These are phyloP conservation scores for Krasilnikovozyma curviuscula DNA, from an alignment of 768 basidiomycete species.

Conservation along the genomic window DNA sequence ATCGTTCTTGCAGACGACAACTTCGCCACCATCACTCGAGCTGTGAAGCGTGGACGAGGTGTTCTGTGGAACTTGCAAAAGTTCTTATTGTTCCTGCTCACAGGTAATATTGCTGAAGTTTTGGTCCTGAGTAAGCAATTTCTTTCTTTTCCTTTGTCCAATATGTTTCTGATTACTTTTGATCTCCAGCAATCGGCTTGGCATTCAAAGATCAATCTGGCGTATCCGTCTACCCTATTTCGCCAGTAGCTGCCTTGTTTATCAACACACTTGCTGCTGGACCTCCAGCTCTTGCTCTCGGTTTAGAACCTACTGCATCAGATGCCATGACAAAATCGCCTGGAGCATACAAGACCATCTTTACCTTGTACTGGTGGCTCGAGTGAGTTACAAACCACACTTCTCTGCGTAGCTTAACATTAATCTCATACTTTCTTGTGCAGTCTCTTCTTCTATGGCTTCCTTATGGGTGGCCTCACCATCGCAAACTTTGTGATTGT, in stretches of 20 bases:
- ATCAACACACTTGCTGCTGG: conserved; percentile 30
- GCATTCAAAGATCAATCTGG: conserved; percentile 36
- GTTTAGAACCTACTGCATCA: conserved; percentile 33
- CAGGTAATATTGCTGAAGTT: conserved; percentile 39
- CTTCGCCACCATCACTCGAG: conserved; percentile 45
- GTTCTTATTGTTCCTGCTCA: conserved; percentile 38
- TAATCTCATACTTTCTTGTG: neutral
- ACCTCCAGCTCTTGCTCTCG: conserved; percentile 40
- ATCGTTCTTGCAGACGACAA: conserved; percentile 47
- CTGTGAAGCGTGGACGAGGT: conserved; percentile 46
- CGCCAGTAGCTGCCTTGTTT: conserved; percentile 32
- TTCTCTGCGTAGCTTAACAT: conserved; percentile 29
- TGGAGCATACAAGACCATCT: conserved; percentile 25
- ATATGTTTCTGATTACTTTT: neutral
- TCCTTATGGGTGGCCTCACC: conserved; percentile 15
- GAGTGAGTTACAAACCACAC: no score
- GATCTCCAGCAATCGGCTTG: conserved; percentile 32
- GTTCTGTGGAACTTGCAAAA: conserved; percentile 40
- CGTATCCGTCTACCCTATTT: conserved; percentile 39
- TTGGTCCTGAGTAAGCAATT: conserved; percentile 26
- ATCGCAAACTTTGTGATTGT: conserved; percentile 26
- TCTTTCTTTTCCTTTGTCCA: neutral
- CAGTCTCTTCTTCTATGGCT: neutral
- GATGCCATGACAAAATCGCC: conserved; percentile 38
- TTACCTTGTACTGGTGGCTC: conserved; percentile 25